These are phyloP conservation scores for Vanrija sp. DNA, from an alignment of 1,284 basidiomycete species.

Conservation along the genomic window DNA sequence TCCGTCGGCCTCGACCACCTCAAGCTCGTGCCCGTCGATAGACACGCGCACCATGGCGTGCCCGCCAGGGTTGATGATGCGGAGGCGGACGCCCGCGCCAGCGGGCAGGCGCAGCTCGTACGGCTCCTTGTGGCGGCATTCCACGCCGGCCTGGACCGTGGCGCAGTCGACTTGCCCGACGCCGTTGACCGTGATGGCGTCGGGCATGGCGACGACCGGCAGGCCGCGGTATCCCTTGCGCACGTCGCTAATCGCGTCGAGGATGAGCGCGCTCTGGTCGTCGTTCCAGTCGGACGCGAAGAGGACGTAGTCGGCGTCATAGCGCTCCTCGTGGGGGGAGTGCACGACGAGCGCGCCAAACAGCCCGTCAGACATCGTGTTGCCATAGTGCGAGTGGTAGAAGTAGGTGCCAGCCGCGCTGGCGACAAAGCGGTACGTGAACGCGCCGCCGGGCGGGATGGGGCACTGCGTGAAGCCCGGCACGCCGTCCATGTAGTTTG, in stretches of 20 bases:
- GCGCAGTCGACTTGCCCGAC: constrained; percentile 14
- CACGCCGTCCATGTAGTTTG: constrained; percentile 30
- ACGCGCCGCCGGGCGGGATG: constrained; percentile 52
- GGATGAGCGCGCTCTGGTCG: constrained; percentile 22
- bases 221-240: constrained; percentile 3
- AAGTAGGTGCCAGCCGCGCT: constrained; percentile 25
- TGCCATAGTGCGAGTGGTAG: constrained; percentile 37
- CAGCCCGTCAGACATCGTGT: constrained; percentile 30
- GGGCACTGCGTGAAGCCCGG: constrained; percentile 50
- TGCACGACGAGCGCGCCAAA: constrained; percentile 30
- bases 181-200: constrained; percentile 31
- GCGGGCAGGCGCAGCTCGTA: not conserved
- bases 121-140: not conserved
- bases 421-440: constrained; percentile 50
- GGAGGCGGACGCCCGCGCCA: constrained; percentile 13
- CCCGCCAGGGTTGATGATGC: constrained; percentile 21
- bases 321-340: constrained; percentile 23
- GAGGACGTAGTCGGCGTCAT: constrained; percentile 27
- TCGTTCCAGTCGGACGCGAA: constrained; percentile 30
- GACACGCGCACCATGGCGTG: constrained; percentile 16
- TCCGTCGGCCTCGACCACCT: constrained; percentile 30
- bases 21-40: constrained; percentile 28
- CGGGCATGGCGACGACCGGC: constrained; percentile 15
- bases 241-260: constrained; percentile 13
- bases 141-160: not conserved